A percentile compares a stretch with the other conserved stretches of the same genome.
These are phyloP conservation scores for Prototheca wickerhamii DNA, from an alignment of 163 green algal species.

Conservation along the genomic window DNA sequence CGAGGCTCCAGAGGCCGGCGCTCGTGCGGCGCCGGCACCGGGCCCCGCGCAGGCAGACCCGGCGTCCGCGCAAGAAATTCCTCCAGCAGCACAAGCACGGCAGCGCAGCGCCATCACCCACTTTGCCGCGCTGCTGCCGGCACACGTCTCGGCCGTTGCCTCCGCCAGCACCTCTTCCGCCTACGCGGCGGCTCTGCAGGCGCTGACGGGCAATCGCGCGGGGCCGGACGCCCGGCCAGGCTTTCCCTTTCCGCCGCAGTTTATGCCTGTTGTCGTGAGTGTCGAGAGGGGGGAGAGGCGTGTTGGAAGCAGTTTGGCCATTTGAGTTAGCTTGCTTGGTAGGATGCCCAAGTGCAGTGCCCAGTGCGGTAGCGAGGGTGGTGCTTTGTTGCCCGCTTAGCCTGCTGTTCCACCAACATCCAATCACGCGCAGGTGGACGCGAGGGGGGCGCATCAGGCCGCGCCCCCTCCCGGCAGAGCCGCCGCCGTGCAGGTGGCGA, in stretches of 20 bases:
- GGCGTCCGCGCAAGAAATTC: background rate
- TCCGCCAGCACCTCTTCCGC: constrained; percentile 13
- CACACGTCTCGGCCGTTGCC: background rate
- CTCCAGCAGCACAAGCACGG: background rate
- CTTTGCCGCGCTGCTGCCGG: background rate
- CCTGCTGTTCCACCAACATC: no score
- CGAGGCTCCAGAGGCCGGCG: background rate
- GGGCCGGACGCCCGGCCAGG: background rate
- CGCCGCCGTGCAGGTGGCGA: no score
- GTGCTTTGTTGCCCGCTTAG: no score
- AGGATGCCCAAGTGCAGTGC: no score
- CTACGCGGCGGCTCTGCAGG: constrained; percentile 27
- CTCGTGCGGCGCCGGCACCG: background rate
- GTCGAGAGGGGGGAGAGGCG: no score
- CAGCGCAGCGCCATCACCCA: background rate
- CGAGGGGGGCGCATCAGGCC: no score
- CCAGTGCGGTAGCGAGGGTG: no score
- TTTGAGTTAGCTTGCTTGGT: no score
- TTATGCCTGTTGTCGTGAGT: background rate
- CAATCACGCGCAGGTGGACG: no score
- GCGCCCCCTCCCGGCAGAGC: no score
- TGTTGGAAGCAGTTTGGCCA: no score
- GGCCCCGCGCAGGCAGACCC: background rate
- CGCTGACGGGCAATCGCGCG: constrained; percentile 12
- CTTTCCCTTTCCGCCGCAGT: no score